Evolutionary conservation across 2,329 filamentous ascomycete species (phyloP), one percentile per base, ranked within the genome.

Genomic region (Chrysoporthe deuterocubensis): DNA sequence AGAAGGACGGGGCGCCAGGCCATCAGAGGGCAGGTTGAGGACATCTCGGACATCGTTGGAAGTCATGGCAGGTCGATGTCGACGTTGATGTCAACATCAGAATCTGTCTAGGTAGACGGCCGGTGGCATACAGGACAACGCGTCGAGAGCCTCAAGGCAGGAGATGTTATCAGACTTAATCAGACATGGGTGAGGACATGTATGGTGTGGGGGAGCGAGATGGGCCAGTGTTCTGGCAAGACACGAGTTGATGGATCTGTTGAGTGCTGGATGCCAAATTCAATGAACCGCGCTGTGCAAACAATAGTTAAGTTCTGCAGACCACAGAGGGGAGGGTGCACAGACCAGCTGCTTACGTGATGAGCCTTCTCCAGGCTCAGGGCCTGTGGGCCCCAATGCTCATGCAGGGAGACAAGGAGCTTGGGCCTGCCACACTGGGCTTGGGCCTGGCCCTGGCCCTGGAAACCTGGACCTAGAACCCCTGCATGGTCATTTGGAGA

Each of bases 11-110:
- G 83, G 76, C 62, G 81, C 74, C 62, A 80, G 74, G 69, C 82
- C 80, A 43, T 89, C 90, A 73, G 89, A 82, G 62, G 90, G 90
- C 77, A 97, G 84, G 78, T 94, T 93, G 76, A 97, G 89, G 76
- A 97, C 92, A 78, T 97, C 93, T 81, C 92, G 93, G 73, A 96
- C 88, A 84, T 97, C 93, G 78, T 89, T 87, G 71, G 90, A 90
- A 70, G 90, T 85, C 90, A 92, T 92, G 71, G 74, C 83, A 42
- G 54, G 40, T n/a, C 16, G 59, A 16, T 26, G 34, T 48, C 75
- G 72, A 71, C 67, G 72, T 67, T 69, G 71, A 65, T 63, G 68
- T 69, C 68, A 37, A 70, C 44, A n/a, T 34, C 14, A 8, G n/a
- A 40, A 9, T 9, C 42, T 11, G 58, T 44, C 18, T 21, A 16